Conservation (phyloP, 345 rosid species). For the Salix caprea region DNA sequence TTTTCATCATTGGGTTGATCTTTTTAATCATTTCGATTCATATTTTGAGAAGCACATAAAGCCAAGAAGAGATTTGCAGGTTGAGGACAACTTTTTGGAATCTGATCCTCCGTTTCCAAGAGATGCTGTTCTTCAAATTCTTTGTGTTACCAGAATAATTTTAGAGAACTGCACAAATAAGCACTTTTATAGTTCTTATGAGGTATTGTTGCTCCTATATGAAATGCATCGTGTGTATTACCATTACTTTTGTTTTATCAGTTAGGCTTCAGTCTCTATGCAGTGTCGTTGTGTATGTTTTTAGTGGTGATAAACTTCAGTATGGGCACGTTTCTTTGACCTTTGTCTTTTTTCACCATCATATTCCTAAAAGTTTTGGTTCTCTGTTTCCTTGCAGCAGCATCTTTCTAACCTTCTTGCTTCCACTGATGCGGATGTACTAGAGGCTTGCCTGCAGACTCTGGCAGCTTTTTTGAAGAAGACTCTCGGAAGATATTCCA, state of each 20-base stretch:
- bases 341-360: slow-evolving; percentile 5
- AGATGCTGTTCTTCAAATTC: slow-evolving; percentile 87
- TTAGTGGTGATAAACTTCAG: not conserved
- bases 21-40: slow-evolving; percentile 86
- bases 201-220: slow-evolving; percentile 46
- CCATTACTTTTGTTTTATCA: not conserved
- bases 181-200: slow-evolving; percentile 84
- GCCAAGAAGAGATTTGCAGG: slow-evolving; percentile 74
- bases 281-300: not conserved
- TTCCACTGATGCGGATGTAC: slow-evolving; percentile 91
- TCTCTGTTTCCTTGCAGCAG: slow-evolving; percentile 52
- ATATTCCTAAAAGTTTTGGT: slow-evolving; percentile 6
- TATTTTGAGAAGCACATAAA: slow-evolving; percentile 88
- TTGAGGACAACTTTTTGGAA: slow-evolving; percentile 66
- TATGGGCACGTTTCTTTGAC: not conserved
- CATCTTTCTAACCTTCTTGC: slow-evolving; percentile 89
- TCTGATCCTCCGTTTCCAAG: slow-evolving; percentile 77
- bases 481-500: slow-evolving; percentile 72
- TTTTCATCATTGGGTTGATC: slow-evolving; percentile 98
- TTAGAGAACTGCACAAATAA: slow-evolving; percentile 95
- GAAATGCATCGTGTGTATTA: not conserved
- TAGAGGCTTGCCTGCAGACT: slow-evolving; percentile 88
- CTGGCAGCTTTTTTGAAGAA: slow-evolving; percentile 84
- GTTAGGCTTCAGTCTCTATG: not conserved
- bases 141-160: slow-evolving; percentile 80